phyloP scores from a whole-genome alignment of 768 basidiomycete genomes.

The Phylloporus sp. region DNA sequence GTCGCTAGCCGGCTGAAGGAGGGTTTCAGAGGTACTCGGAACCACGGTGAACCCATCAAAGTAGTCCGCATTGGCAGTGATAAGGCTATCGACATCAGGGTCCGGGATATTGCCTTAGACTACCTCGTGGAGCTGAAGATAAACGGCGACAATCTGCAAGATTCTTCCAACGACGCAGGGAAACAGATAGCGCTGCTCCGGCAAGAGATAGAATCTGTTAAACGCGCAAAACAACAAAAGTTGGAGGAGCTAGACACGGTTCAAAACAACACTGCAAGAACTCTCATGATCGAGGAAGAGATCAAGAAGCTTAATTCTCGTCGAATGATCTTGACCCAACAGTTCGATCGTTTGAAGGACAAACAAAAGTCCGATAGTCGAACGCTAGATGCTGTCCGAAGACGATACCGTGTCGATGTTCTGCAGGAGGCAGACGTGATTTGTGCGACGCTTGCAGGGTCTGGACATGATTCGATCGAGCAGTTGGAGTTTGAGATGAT shows the following conservation, averaged over 20 bases:
- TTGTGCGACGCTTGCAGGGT: conserved; percentile 88
- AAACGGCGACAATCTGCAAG: conserved; percentile 37
- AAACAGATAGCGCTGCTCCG: conserved; percentile 57
- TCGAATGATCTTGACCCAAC: conserved; percentile 57
- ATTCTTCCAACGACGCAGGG: conserved; percentile 45
- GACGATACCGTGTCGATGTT: conserved; percentile 70
- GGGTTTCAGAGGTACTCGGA: conserved; percentile 57
- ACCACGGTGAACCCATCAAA: conserved; percentile 53
- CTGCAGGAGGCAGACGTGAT: conserved; percentile 88
- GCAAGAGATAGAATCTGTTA: conserved; percentile 65
- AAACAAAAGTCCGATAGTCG: conserved; percentile 76
- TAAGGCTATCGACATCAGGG: conserved; percentile 66
- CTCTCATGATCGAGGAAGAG: conserved; percentile 61
- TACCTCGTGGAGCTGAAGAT: conserved; percentile 76
- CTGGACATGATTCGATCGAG: conserved; percentile 84
- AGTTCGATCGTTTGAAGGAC: conserved; percentile 75
- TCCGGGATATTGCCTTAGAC: conserved; percentile 85
- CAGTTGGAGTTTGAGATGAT: conserved; percentile 89
- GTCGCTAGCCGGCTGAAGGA: conserved; percentile 83
- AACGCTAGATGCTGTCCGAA: conserved; percentile 74
- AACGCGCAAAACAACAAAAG: conserved; percentile 54
- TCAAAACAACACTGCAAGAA: conserved; percentile 53
- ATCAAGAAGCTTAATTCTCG: conserved; percentile 60
- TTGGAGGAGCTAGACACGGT: conserved; percentile 51
- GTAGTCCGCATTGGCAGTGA: conserved; percentile 89